phyloP scores from a whole-genome alignment of 225 moss, liverwort and hornwort genomes.

The Antitrichia curtipendula region DNA sequence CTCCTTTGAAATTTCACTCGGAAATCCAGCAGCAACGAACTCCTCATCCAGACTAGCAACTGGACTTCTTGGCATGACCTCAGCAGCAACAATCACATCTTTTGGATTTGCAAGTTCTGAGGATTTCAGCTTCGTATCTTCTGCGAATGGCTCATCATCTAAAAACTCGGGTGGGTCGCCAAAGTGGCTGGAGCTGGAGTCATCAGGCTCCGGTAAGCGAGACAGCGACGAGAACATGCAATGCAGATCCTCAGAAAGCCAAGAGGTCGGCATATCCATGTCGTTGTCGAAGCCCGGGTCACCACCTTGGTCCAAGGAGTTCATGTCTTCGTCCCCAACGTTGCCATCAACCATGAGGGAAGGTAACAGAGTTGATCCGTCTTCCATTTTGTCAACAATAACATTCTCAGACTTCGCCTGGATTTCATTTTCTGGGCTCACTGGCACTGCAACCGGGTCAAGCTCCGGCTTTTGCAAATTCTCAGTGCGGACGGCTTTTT shows the following conservation, averaged over 20 bases:
- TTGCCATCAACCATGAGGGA: conserved; percentile 1
- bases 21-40: not conserved
- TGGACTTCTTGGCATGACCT: not conserved
- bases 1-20: not conserved
- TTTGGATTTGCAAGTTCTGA: not conserved
- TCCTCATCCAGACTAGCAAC: not conserved
- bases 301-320: not conserved
- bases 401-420: not conserved
- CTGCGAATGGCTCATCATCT: not conserved
- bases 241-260: conserved; percentile 27
- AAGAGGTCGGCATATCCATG: conserved; percentile 15
- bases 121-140: not conserved
- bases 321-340: conserved; percentile 11
- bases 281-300: conserved; percentile 9
- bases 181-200: conserved; percentile 2
- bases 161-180: conserved; percentile 6
- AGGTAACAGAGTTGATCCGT: not conserved
- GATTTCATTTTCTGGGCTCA: not conserved
- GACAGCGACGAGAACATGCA: conserved; percentile 25
- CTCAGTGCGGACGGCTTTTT: not conserved
- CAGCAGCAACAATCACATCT: not conserved
- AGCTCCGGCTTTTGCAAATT: conserved; percentile 9
- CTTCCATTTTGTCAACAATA: not conserved
- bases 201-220: conserved; percentile 11
- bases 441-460: not conserved